Evolutionary conservation across 129 eudicot genomes (phyloP).

Genomic region (Daucus carota): DNA sequence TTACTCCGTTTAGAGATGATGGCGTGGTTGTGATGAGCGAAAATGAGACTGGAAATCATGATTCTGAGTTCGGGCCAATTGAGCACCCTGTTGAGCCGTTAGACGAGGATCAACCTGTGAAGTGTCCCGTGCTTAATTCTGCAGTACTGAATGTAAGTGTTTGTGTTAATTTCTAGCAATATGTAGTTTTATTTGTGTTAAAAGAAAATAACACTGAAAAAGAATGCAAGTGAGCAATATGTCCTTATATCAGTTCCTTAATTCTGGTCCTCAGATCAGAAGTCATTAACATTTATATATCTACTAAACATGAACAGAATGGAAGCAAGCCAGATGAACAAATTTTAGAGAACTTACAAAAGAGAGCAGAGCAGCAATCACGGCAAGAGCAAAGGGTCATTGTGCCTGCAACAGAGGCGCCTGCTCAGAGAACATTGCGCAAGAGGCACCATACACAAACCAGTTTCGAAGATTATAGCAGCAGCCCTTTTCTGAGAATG

Average conservation of each 20-base stretch:
- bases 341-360: conserved; percentile 17
- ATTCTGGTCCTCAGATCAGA: too few species aligned
- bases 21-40: conserved; percentile 8
- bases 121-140: conserved; percentile 47
- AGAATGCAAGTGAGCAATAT: not conserved
- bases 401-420: conserved; percentile 23
- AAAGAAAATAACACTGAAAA: not conserved
- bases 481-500: conserved; percentile 9
- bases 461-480: conserved; percentile 14
- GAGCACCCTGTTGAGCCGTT: conserved; percentile 56
- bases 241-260: too few species aligned
- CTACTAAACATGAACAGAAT: conserved; percentile 15
- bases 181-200: not conserved
- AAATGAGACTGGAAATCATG: conserved; percentile 19
- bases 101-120: conserved; percentile 49
- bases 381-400: conserved; percentile 10
- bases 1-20: conserved; percentile 18
- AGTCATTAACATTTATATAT: too few species aligned
- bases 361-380: conserved; percentile 25
- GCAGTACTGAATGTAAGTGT: conserved; percentile 29
- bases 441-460: conserved; percentile 36
- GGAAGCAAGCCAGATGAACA: conserved; percentile 25
- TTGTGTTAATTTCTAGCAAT: not conserved
- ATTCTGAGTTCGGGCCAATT: conserved; percentile 49
- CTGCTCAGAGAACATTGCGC: conserved; percentile 27